A percentile compares a stretch with the other conserved stretches of the same genome.
phyloP scores from a whole-genome alignment of 2,329 filamentous ascomycete genomes.

The Ophiocordyceps polyrhachis-furcata region DNA sequence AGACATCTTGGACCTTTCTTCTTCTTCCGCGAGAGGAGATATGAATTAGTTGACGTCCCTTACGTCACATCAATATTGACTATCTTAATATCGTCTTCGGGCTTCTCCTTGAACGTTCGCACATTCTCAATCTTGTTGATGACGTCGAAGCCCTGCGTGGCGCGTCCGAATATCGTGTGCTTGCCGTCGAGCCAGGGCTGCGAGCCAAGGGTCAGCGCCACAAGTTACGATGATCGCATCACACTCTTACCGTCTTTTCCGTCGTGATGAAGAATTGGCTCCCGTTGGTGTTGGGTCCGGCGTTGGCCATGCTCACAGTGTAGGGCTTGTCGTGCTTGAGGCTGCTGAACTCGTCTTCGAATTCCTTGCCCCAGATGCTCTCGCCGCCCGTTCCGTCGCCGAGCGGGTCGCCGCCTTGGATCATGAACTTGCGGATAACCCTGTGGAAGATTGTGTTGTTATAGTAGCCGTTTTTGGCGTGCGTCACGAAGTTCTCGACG shows the following conservation, averaged over 20 bases:
- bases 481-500: slow-evolving; percentile 94
- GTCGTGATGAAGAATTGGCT: slow-evolving; percentile 98
- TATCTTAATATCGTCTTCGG: slow-evolving; percentile 93
- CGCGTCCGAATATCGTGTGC: slow-evolving; percentile 89
- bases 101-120: slow-evolving; percentile 77
- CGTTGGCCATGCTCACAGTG: slow-evolving; percentile 94
- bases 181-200: slow-evolving; percentile 86
- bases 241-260: slow-evolving; percentile 75
- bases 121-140: slow-evolving; percentile 90
- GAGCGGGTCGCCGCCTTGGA: slow-evolving; percentile 87
- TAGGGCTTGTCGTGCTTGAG: slow-evolving; percentile 92
- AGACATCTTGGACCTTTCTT: too few species aligned
- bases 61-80: slow-evolving; percentile 57
- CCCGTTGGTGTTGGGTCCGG: slow-evolving; percentile 84
- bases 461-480: slow-evolving; percentile 80
- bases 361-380: slow-evolving; percentile 86
- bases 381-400: slow-evolving; percentile 79
- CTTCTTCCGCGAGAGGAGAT: too few species aligned
- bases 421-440: slow-evolving; percentile 97
- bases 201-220: background rate
- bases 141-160: slow-evolving; percentile 79
- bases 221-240: background rate
- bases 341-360: slow-evolving; percentile 84
- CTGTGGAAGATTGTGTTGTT: slow-evolving; percentile 96
- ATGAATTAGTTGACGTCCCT: background rate